Evolutionary conservation across 2,329 filamentous ascomycete species (phyloP).

Genomic region (Pseudocercospora macadamiae): DNA sequence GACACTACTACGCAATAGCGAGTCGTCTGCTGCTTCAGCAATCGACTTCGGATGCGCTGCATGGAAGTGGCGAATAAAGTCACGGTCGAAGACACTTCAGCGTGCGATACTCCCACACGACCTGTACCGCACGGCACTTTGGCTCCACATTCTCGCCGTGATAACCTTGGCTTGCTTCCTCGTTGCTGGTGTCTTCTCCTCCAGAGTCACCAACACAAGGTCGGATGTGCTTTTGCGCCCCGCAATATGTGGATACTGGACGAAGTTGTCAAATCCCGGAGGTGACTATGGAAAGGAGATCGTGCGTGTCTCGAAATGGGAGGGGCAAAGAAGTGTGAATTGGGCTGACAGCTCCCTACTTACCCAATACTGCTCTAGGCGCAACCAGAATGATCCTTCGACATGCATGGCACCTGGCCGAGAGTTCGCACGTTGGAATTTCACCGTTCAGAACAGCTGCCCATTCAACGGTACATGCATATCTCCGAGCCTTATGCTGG

Average conservation of each 20-base stretch:
- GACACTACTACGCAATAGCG: conserved; percentile 4
- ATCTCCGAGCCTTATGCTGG: too few relatives aligned
- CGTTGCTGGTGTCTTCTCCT: conserved; percentile 8
- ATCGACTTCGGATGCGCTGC: conserved; percentile 1
- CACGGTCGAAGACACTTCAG: background rate
- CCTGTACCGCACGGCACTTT: too few relatives aligned
- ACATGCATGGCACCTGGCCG: conserved; percentile 3
- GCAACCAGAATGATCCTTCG: background rate
- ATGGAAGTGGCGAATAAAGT: conserved; percentile 1
- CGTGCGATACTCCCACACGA: too few relatives aligned
- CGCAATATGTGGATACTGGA: background rate
- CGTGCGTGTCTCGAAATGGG: conserved; percentile 5
- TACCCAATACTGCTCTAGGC: conserved; percentile 6
- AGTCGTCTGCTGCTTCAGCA: conserved; percentile 1
- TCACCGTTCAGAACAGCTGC: too few relatives aligned
- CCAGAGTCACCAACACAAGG: conserved; percentile 7
- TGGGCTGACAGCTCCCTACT: conserved; percentile 9
- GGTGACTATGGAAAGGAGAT: conserved; percentile 3
- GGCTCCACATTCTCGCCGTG: too few relatives aligned
- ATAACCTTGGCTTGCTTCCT: conserved; percentile 7
- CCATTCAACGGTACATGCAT: too few relatives aligned
- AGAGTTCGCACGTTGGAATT: too few relatives aligned
- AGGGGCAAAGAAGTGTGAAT: conserved; percentile 8
- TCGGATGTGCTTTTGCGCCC: background rate
- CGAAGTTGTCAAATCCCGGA: background rate